Percentiles rank a stretch among this genome's conserved stretches.
Conservation (phyloP, 306 rosid species). For the Sechiopsis laciniata region DNA sequence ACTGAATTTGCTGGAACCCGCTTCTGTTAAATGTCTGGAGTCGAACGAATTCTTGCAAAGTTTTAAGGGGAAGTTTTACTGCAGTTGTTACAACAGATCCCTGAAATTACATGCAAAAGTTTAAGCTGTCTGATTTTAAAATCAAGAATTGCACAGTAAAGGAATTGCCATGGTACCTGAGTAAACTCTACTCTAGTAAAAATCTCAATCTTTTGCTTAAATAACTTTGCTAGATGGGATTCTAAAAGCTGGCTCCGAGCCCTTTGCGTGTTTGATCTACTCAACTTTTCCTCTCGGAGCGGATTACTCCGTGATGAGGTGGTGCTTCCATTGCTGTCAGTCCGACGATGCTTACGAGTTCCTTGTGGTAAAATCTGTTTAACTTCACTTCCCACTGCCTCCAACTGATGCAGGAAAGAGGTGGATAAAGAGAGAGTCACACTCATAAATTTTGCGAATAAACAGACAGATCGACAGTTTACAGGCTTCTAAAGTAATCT, state of each 20-base stretch:
- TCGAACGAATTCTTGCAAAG: slow-evolving; percentile 78
- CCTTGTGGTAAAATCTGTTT: slow-evolving; percentile 81
- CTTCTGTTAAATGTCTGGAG: slow-evolving; percentile 86
- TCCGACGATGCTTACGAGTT: slow-evolving; percentile 57
- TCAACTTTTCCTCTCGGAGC: slow-evolving; percentile 67
- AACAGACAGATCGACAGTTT: neutral
- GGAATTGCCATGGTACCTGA: slow-evolving; percentile 50
- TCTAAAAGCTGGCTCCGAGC: slow-evolving; percentile 94
- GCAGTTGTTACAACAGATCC: slow-evolving; percentile 70
- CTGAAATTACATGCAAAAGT: slow-evolving; percentile 42
- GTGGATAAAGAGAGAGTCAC: neutral
- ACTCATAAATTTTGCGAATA: neutral
- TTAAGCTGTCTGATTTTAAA: slow-evolving; percentile 27
- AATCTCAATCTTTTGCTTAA: slow-evolving; percentile 88
- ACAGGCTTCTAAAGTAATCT: neutral
- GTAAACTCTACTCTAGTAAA: slow-evolving; percentile 87
- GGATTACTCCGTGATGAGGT: slow-evolving; percentile 86
- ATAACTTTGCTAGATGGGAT: slow-evolving; percentile 90
- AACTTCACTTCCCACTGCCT: slow-evolving; percentile 56
- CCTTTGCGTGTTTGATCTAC: slow-evolving; percentile 67
- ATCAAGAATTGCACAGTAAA: slow-evolving; percentile 19
- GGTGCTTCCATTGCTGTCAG: slow-evolving; percentile 85
- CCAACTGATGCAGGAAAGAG: slow-evolving; percentile 52
- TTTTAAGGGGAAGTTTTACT: slow-evolving; percentile 85
- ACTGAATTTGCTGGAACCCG: slow-evolving; percentile 94